Base-by-base conservation (phyloP, 164 flowering plant species). In the Umbilicus rupestris region DNA sequence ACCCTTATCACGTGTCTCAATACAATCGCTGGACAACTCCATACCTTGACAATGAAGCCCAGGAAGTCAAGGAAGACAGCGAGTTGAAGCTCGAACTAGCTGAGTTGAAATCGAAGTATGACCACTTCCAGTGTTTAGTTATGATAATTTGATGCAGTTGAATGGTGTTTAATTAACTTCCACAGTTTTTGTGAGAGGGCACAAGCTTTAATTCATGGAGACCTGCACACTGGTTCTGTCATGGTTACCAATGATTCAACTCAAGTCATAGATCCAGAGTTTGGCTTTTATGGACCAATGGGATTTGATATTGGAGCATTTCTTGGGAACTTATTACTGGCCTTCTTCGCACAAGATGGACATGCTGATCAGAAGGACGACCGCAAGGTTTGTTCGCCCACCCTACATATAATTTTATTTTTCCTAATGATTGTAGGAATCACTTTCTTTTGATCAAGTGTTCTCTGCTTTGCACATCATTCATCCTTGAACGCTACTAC, bases 261-360 rank as follows among this genome's bases (percentile, higher is more conserved):
- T 62, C 97, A 91, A 68, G 88, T 94, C 69, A 91, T 94, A 65
- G 97, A 94, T 80, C 97, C 98, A 24, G 98, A 94, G 73, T 94
- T 94, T 77, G 76, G 89, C 29, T 87, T 87, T 75, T 87, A 87
- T 78, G 97, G 90, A 64, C 98, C 98, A 71, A 90, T 94, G 96
- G 98, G 98, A 33, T 94, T 75, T 74, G 96, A 94, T 70, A 76
- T 91, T 68, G 98, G 98, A 76, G 98, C 97, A 67, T 91, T 78
- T 74, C 35, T 94, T n/a, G 97, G 98, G 64, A 94, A 94, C 77
- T 79, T 80, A 78, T 72, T 87, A 67, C 71, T 87, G 82, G 84
- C 89, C 7, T 92, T 75, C 82, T 92, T 82, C 79, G 73, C 98
- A 41, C 96, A 92, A 84, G 95, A 88, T 81, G 98, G 98, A 62